Conservation (phyloP, 441 rosid species). For the Erysimum pusillum region DNA sequence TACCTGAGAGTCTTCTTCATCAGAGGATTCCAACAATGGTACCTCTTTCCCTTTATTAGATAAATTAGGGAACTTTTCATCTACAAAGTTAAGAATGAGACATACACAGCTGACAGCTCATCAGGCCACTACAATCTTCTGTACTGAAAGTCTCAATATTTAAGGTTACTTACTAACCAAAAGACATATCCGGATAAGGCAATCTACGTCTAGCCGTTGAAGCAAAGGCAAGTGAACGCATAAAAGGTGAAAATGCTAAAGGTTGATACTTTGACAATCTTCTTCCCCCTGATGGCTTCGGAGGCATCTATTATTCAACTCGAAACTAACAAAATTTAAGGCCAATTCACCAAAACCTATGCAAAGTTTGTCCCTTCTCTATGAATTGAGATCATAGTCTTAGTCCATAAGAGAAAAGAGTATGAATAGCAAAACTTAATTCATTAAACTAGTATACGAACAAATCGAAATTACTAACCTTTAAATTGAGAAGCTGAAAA, state of each 20-base stretch:
- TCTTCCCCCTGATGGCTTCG: conserved; percentile 53
- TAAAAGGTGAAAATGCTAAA: conserved; percentile 71
- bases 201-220: conserved; percentile 52
- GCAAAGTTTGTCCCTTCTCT: neutral
- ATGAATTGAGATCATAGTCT: neutral
- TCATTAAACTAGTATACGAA: neutral
- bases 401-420: neutral
- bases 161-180: conserved; percentile 46
- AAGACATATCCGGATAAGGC: conserved; percentile 26
- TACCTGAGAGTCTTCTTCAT: conserved; percentile 75
- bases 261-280: conserved; percentile 52
- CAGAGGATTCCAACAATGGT: conserved; percentile 56
- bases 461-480: neutral
- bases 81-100: conserved; percentile 37
- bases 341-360: neutral
- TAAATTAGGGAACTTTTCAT: conserved; percentile 39
- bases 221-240: conserved; percentile 64
- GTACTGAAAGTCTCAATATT: neutral
- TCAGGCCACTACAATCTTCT: conserved; percentile 23
- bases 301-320: conserved; percentile 44
- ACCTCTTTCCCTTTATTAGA: conserved; percentile 35
- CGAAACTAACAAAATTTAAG: conserved; percentile 18
- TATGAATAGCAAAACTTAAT: neutral
- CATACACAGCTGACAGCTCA: too few relatives aligned
- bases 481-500: neutral